Conservation (phyloP, 2,329 filamentous ascomycete genomes). For the Stachybotrys elegans region DNA sequence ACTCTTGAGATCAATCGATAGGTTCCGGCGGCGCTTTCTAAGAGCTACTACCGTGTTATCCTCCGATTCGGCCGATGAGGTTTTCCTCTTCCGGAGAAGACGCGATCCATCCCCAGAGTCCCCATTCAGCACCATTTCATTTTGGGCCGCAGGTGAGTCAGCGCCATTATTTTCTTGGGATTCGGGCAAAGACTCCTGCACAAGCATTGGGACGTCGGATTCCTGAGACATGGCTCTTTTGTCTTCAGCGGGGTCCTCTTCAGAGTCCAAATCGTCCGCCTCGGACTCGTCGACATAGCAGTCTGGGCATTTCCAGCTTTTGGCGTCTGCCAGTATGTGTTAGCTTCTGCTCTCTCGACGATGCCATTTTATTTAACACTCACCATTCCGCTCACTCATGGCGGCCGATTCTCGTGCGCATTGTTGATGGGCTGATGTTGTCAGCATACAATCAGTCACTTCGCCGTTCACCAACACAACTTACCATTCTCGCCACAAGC, state of each 20-base stretch:
- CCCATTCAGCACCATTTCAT: slow-evolving; percentile 7
- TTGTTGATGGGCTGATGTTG: slow-evolving; percentile 75
- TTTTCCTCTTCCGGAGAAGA: slow-evolving; percentile 77
- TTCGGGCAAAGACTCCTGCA: slow-evolving; percentile 6
- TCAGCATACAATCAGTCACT: slow-evolving; percentile 32
- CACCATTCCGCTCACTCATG: slow-evolving; percentile 28
- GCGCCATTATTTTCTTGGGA: slow-evolving; percentile 8
- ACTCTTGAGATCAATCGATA: slow-evolving; percentile 35
- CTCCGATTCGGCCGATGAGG: slow-evolving; percentile 63
- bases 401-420: slow-evolving; percentile 67
- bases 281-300: slow-evolving; percentile 40
- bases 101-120: slow-evolving; percentile 56
- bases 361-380: slow-evolving; percentile 5
- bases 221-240: slow-evolving; percentile 18
- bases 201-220: slow-evolving; percentile 16
- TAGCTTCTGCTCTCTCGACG: slow-evolving; percentile 12
- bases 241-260: slow-evolving; percentile 25
- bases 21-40: slow-evolving; percentile 49
- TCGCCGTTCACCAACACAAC: too few relatives aligned
- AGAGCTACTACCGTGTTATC: slow-evolving; percentile 42
- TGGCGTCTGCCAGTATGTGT: slow-evolving; percentile 27
- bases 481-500: slow-evolving; percentile 79
- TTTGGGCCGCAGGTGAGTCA: slow-evolving; percentile 9
- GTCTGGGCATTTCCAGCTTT: slow-evolving; percentile 47
- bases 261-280: slow-evolving; percentile 23